These are phyloP conservation scores for Filobasidium floriforme DNA, from an alignment of 768 basidiomycete genomes.

Conservation along the genomic window DNA sequence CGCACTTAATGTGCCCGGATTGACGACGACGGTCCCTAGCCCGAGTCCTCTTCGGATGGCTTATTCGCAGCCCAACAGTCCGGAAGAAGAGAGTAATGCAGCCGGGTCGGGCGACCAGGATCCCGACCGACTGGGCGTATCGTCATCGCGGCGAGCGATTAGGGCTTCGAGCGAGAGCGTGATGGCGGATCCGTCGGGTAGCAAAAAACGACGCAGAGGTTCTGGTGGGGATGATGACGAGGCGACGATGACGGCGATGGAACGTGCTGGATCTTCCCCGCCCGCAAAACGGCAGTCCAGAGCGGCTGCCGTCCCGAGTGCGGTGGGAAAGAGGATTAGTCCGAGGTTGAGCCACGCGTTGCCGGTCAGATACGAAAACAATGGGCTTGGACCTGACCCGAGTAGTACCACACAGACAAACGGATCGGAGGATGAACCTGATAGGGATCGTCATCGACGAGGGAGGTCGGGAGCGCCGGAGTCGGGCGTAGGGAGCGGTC, in stretches of 20 bases:
- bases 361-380: background rate
- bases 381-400: background rate
- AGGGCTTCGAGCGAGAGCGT: background rate
- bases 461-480: no score
- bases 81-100: background rate
- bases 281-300: background rate
- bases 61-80: conserved; percentile 1
- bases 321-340: background rate
- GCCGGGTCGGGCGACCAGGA: background rate
- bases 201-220: background rate
- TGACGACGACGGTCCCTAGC: background rate
- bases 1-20: background rate
- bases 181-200: background rate
- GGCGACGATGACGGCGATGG: background rate
- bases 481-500: no score
- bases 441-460: background rate
- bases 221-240: background rate
- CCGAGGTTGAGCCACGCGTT: background rate
- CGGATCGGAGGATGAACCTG: background rate
- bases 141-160: background rate
- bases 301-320: background rate
- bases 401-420: background rate
- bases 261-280: background rate
- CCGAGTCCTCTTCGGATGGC: conserved; percentile 5
- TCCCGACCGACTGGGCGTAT: background rate